Base-by-base conservation (phyloP, 805 yeast species). In the Candida maesae region DNA sequence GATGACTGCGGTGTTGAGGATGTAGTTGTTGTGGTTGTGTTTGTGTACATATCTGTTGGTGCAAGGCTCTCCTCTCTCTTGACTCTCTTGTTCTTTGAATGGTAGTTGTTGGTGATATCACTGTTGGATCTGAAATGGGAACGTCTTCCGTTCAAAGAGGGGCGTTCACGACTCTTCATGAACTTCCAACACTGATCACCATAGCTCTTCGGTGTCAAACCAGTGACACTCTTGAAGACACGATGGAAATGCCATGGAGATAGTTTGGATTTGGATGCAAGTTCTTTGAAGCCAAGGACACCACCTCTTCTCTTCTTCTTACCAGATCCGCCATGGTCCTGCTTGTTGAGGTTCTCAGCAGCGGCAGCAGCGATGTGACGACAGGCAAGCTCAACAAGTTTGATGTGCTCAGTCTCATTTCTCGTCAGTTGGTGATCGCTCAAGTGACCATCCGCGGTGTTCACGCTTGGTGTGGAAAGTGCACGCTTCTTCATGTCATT, bases 181-280 rank as follows among this genome's bases (percentile, higher is more conserved):
- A 61, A 78, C 47, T 76, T 81, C 70, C 78, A 81, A 58, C 95
- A 84, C 47, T 80, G 79, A 56, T 87, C 95, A 38, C 95, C 95
- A 55, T 87, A 87, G 6, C 86, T 82, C 66, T 87, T 85, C 18
- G 95, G 95, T 1, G 96, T 87, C 44, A 86, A 72, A 2, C 95
- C 91, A 5, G 95, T 84, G 46, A 87, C 85, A 41, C 81, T 76
- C 62, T 88, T 83, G 70, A 88, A 88, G 18, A 88, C 95, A 38
- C 96, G 70, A 67, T 88, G 96, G 63, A 88, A 88, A 63, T 88
- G 96, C 95, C 95, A 88, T 19, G 95, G 93, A 10, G 87, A 77
- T 44, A 88, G 71, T 50, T 83, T 83, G 9, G 89, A 81, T 57
- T 87, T 84, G 16, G 86, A 80, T 8, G 95, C 96, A 56, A 88